Conservation (phyloP, 1,284 basidiomycete species). For the Coniophora puteana region DNA sequence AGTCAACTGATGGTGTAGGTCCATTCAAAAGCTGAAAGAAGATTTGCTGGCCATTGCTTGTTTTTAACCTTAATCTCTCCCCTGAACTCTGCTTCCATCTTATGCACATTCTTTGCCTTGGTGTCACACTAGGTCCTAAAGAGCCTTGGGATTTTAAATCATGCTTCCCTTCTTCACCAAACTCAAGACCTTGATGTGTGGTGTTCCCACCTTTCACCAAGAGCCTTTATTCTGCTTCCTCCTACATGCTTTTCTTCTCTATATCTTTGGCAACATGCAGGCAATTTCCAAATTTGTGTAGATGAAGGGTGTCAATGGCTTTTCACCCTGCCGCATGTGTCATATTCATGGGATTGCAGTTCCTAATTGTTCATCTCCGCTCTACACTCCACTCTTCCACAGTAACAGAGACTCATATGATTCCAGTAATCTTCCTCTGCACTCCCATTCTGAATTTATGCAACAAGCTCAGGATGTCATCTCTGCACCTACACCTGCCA, state of each 20-base stretch:
- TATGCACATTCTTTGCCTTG: constrained; percentile 23
- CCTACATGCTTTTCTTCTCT: constrained; percentile 22
- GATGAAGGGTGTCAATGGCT: constrained; percentile 29
- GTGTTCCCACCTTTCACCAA: constrained; percentile 23
- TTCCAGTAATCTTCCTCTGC: constrained; percentile 14
- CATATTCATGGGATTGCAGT: constrained; percentile 20
- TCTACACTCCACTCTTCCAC: constrained; percentile 20
- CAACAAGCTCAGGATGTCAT: constrained; percentile 9
- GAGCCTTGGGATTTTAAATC: constrained; percentile 25
- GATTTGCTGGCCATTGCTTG: constrained; percentile 18
- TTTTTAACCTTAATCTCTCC: constrained; percentile 28
- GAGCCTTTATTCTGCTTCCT: constrained; percentile 12
- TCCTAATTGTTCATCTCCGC: constrained; percentile 1
- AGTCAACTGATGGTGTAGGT: constrained; percentile 23
- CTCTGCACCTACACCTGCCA: constrained; percentile 7
- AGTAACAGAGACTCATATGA: constrained; percentile 5
- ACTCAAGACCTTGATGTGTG: constrained; percentile 19
- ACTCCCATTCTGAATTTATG: constrained; percentile 13
- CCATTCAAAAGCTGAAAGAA: constrained; percentile 21
- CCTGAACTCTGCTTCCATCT: constrained; percentile 22
- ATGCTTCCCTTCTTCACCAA: constrained; percentile 25
- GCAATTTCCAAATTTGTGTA: constrained; percentile 23
- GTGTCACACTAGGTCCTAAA: constrained; percentile 32
- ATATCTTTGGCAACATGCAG: constrained; percentile 25
- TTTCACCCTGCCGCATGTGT: constrained; percentile 27